Percentiles rank a stretch among this genome's conserved stretches.
phyloP scores from a whole-genome alignment of 2,329 filamentous ascomycete species.

The Colletotrichum sidae region DNA sequence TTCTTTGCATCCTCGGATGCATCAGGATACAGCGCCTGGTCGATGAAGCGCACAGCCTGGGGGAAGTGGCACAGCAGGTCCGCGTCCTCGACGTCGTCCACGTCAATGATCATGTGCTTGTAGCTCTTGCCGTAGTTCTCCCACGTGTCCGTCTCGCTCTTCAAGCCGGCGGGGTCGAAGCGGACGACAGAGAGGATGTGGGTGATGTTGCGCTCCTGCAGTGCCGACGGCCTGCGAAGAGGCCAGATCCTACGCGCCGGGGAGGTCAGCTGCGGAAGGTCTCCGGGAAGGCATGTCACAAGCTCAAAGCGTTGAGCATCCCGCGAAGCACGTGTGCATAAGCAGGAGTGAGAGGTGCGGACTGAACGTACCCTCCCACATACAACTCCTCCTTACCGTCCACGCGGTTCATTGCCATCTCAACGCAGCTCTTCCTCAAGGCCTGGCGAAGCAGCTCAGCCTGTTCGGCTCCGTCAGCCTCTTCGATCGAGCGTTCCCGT shows the following conservation, averaged over 20 bases:
- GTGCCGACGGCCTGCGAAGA: slow-evolving; percentile 75
- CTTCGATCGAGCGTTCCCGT: background rate
- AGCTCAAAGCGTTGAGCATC: background rate
- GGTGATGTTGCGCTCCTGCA: slow-evolving; percentile 82
- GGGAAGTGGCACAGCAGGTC: slow-evolving; percentile 87
- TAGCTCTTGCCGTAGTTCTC: slow-evolving; percentile 67
- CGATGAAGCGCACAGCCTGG: slow-evolving; percentile 83
- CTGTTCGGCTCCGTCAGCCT: background rate
- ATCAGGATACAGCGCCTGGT: slow-evolving; percentile 69
- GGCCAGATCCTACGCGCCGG: slow-evolving; percentile 75
- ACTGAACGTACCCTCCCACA: slow-evolving; percentile 50
- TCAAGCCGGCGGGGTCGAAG: slow-evolving; percentile 58
- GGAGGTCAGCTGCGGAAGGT: too few species aligned
- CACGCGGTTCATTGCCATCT: slow-evolving; percentile 57
- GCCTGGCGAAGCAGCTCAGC: slow-evolving; percentile 10
- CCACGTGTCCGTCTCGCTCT: slow-evolving; percentile 63
- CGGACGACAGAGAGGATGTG: slow-evolving; percentile 89
- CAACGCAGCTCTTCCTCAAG: slow-evolving; percentile 46
- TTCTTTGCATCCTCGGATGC: background rate
- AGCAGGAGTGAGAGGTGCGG: background rate
- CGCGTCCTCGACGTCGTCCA: slow-evolving; percentile 91
- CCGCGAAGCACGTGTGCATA: slow-evolving; percentile 3
- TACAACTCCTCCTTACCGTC: slow-evolving; percentile 56
- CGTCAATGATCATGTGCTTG: slow-evolving; percentile 81
- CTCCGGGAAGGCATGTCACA: slow-evolving; percentile 30